phyloP scores from a whole-genome alignment of 306 rosid genomes.

The Sicyos edulis region DNA sequence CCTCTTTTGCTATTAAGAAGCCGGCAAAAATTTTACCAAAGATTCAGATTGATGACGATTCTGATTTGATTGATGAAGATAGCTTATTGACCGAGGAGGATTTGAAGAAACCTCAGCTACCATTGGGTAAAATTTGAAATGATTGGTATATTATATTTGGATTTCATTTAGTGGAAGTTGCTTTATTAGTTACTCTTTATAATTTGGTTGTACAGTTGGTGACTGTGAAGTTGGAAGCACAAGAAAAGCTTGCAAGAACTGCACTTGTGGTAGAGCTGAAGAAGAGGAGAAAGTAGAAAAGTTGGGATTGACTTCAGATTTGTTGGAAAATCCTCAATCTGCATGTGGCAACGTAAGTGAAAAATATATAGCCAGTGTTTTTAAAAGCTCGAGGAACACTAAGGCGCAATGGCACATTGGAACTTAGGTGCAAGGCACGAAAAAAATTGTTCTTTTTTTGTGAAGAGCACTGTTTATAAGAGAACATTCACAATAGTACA shows the following conservation, averaged over 20 bases:
- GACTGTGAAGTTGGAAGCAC: constrained; percentile 73
- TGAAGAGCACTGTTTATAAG: too few relatives aligned
- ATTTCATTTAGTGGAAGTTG: background rate
- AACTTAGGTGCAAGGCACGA: too few relatives aligned
- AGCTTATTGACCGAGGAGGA: constrained; percentile 84
- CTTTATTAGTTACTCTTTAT: background rate
- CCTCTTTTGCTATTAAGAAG: constrained; percentile 22
- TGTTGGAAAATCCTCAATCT: constrained; percentile 72
- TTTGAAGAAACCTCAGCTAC: constrained; percentile 47
- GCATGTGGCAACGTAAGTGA: constrained; percentile 58
- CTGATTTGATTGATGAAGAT: constrained; percentile 77
- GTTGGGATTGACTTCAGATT: constrained; percentile 61
- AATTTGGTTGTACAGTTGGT: too few relatives aligned
- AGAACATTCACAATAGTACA: too few relatives aligned
- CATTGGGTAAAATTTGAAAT: constrained; percentile 35
- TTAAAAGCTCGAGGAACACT: too few relatives aligned
- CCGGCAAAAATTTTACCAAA: constrained; percentile 42
- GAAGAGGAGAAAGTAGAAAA: constrained; percentile 74
- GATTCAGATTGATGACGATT: constrained; percentile 63
- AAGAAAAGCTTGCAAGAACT: constrained; percentile 93
- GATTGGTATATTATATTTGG: background rate
- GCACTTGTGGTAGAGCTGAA: too few relatives aligned
- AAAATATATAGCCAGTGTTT: too few relatives aligned
- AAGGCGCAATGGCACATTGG: too few relatives aligned
- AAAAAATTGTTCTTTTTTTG: too few relatives aligned